Percentiles rank a stretch among this genome's conserved stretches.
Conservation (phyloP, 2,329 filamentous ascomycete genomes). For the Pseudocercospora eumusae region DNA sequence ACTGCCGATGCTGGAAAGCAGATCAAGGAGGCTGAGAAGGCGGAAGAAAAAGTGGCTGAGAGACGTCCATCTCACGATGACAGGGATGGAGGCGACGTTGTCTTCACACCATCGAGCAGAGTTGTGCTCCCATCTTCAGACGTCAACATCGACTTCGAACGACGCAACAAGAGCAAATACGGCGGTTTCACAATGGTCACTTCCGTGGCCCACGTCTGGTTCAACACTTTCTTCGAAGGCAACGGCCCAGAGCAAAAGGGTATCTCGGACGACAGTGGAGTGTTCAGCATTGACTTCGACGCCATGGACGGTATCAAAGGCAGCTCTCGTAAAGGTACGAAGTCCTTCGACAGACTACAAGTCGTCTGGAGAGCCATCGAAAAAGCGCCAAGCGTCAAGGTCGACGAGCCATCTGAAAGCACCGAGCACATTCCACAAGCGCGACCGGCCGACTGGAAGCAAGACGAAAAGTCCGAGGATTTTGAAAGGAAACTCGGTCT, state of each 20-base stretch:
- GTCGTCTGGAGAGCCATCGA: conserved; percentile 73
- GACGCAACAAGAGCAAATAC: conserved; percentile 75
- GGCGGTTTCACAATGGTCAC: conserved; percentile 85
- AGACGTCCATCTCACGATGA: conserved; percentile 42
- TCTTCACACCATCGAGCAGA: conserved; percentile 70
- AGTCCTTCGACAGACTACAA: conserved; percentile 77
- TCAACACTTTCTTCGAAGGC: conserved; percentile 92
- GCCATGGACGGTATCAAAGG: conserved; percentile 94
- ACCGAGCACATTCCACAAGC: conserved; percentile 71
- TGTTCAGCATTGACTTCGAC: conserved; percentile 72
- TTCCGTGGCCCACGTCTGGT: conserved; percentile 92
- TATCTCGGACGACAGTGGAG: conserved; percentile 65
- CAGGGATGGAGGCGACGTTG: conserved; percentile 65
- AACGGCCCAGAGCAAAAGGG: conserved; percentile 69
- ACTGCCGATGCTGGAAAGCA: conserved; percentile 25
- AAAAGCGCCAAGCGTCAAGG: conserved; percentile 46
- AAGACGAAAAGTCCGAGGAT: conserved; percentile 36
- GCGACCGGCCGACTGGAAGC: conserved; percentile 71
- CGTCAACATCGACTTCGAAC: conserved; percentile 86
- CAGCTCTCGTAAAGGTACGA: conserved; percentile 75
- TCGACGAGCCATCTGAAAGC: conserved; percentile 62
- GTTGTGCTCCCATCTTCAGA: conserved; percentile 78
- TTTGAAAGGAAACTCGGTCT: conserved; percentile 68
- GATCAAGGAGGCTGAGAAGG: conserved; percentile 27
- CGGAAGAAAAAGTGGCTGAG: conserved; percentile 22